Conservation (phyloP, 2,329 filamentous ascomycete genomes). For the Apiospora pterosperma region DNA sequence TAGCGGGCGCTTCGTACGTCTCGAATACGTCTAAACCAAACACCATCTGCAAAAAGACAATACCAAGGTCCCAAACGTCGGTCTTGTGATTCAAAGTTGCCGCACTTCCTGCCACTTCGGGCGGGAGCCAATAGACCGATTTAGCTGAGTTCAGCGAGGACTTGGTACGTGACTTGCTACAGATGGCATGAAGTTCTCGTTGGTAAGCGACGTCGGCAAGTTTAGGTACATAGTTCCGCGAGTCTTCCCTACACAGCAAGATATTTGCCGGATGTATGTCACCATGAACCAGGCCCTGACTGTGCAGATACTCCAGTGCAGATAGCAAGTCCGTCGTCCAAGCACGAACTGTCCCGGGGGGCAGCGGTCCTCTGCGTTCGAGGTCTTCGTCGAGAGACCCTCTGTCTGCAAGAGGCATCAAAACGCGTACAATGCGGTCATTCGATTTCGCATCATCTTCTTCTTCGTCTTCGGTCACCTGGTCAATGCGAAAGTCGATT, state of each 20-base stretch:
- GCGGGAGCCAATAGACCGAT: slow-evolving; percentile 79
- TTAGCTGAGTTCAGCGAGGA: slow-evolving; percentile 58
- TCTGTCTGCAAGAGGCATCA: slow-evolving; percentile 76
- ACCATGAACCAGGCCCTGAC: slow-evolving; percentile 78
- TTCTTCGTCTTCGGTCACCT: slow-evolving; percentile 38
- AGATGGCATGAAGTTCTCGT: slow-evolving; percentile 61
- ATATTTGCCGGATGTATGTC: slow-evolving; percentile 79
- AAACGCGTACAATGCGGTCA: slow-evolving; percentile 68
- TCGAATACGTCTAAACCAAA: slow-evolving; percentile 77
- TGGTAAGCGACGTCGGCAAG: slow-evolving; percentile 73
- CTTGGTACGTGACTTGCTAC: slow-evolving; percentile 48
- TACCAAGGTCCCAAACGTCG: slow-evolving; percentile 92
- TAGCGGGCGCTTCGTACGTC: slow-evolving; percentile 75
- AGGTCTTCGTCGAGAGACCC: slow-evolving; percentile 81
- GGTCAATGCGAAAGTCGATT: slow-evolving; percentile 77
- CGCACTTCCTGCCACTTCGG: slow-evolving; percentile 65
- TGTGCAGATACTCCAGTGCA: slow-evolving; percentile 82
- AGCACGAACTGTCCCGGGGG: slow-evolving; percentile 72
- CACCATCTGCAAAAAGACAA: slow-evolving; percentile 90
- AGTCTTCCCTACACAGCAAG: slow-evolving; percentile 67
- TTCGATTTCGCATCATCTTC: slow-evolving; percentile 17
- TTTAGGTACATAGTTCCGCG: slow-evolving; percentile 69
- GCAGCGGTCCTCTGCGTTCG: slow-evolving; percentile 71
- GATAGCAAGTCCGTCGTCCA: slow-evolving; percentile 94
- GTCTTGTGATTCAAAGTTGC: slow-evolving; percentile 71